Conservation (phyloP, 2,329 filamentous ascomycete genomes). For the Hymenotorrendiella dingleyae region DNA sequence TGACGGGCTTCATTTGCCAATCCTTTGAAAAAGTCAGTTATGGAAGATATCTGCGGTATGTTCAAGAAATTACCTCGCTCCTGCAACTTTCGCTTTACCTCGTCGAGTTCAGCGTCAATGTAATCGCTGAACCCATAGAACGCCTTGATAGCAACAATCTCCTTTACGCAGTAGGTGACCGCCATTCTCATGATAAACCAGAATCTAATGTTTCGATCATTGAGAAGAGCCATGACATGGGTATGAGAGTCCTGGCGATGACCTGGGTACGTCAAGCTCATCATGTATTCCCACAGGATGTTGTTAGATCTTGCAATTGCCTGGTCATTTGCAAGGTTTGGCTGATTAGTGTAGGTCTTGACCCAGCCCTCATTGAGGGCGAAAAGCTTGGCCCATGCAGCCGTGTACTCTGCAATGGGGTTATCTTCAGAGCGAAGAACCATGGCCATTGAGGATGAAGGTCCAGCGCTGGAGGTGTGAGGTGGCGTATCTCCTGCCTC, state of each 20-base stretch:
- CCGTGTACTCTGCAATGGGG: conserved; percentile 10
- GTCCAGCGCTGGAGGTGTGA: background rate
- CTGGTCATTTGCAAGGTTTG: conserved; percentile 18
- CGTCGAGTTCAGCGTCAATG: conserved; percentile 22
- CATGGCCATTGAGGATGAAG: conserved; percentile 3
- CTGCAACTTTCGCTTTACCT: conserved; percentile 15
- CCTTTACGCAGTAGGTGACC: conserved; percentile 32
- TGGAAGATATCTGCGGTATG: background rate
- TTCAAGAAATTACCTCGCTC: conserved; percentile 26
- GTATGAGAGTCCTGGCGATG: conserved; percentile 28
- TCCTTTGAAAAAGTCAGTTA: conserved; percentile 9
- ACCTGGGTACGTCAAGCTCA: conserved; percentile 26
- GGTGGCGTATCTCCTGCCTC: too few species aligned
- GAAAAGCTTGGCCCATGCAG: conserved; percentile 16
- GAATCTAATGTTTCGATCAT: conserved; percentile 27
- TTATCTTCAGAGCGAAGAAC: conserved; percentile 4
- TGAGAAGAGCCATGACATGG: conserved; percentile 31
- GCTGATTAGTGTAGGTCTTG: conserved; percentile 18
- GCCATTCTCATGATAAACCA: conserved; percentile 36
- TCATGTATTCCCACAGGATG: conserved; percentile 34
- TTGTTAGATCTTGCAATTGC: conserved; percentile 20
- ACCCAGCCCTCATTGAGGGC: conserved; percentile 27
- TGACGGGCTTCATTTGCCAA: conserved; percentile 26
- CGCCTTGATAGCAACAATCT: conserved; percentile 31
- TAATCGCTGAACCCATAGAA: conserved; percentile 31